These are phyloP conservation scores for Nicotiana tabacum DNA, from an alignment of 257 asterid genomes.

Conservation along the genomic window DNA sequence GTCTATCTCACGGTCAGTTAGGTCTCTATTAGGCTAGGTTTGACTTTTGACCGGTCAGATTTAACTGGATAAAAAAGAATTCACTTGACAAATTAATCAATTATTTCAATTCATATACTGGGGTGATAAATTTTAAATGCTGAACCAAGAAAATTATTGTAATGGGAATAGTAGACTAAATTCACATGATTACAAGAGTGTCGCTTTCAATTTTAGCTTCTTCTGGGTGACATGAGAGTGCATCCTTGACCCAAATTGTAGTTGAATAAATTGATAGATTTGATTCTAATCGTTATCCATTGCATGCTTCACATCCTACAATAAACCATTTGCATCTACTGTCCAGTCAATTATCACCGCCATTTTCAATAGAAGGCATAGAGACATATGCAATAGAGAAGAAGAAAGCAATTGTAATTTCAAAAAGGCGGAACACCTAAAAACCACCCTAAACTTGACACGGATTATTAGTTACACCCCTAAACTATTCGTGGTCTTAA, in stretches of 20 bases:
- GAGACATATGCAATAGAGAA: neutral
- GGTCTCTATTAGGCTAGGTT: neutral
- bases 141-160: neutral
- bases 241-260: neutral
- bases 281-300: neutral
- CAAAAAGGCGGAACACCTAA: neutral
- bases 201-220: neutral
- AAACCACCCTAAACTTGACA: too few relatives aligned
- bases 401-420: neutral
- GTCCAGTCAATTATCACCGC: neutral
- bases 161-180: neutral
- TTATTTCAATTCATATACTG: too few relatives aligned
- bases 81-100: too few relatives aligned
- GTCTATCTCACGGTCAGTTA: too few relatives aligned
- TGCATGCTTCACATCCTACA: neutral
- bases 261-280: neutral
- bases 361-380: neutral
- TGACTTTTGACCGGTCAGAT: neutral
- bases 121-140: neutral
- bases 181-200: neutral
- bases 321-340: neutral
- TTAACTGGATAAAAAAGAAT: neutral
- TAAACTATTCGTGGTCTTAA: too few relatives aligned
- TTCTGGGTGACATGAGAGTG: neutral
- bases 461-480: too few relatives aligned